phyloP scores from a whole-genome alignment of 441 rosid genomes.

The Cnidoscolus chayamansa region DNA sequence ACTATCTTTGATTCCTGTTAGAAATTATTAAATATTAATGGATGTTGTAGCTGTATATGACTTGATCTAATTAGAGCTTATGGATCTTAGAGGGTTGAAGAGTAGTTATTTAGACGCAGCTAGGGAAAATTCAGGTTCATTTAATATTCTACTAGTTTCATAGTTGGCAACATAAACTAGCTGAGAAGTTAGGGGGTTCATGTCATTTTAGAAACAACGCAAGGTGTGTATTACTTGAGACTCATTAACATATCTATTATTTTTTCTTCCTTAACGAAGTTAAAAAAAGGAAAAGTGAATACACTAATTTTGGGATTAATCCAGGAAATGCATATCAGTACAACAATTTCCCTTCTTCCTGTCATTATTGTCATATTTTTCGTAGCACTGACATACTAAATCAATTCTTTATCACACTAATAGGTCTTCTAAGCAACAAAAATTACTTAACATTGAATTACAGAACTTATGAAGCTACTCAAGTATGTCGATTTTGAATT shows the following conservation, averaged over 20 bases:
- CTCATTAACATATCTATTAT: background rate
- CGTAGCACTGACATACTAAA: background rate
- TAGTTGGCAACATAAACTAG: background rate
- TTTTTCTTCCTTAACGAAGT: background rate
- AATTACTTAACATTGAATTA: background rate
- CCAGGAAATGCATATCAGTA: background rate
- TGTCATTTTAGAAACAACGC: background rate
- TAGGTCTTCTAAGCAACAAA: background rate
- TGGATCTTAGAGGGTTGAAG: background rate
- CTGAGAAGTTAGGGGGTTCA: background rate
- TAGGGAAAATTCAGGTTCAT: background rate
- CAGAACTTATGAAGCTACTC: background rate
- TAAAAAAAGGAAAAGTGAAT: background rate
- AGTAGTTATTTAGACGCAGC: background rate
- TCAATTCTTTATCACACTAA: background rate
- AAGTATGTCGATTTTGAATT: conserved; percentile 13
- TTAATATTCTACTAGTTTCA: background rate
- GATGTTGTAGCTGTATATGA: background rate
- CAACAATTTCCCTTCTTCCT: background rate
- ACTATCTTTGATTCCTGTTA: background rate
- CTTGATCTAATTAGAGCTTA: background rate
- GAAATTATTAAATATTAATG: too few species aligned
- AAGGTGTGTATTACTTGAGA: background rate
- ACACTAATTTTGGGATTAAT: background rate
- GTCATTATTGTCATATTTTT: background rate